A percentile compares a stretch with the other conserved stretches of the same genome.
These are phyloP conservation scores for Dryadomyces quercivorus DNA, from an alignment of 2,329 filamentous ascomycete species.

Conservation along the genomic window DNA sequence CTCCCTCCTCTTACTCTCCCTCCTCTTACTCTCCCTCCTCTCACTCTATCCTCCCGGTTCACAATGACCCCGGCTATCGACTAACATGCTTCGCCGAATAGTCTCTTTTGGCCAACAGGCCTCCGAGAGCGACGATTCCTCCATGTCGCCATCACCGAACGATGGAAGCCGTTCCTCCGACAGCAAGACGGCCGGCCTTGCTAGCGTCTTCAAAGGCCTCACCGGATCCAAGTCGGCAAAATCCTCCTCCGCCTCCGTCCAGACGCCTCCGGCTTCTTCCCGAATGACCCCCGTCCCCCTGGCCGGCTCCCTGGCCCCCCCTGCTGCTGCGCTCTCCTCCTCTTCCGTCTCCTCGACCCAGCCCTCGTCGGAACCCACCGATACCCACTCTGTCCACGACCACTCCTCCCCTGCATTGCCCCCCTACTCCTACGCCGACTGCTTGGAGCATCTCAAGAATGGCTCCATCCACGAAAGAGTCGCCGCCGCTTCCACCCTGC, in stretches of 20 bases:
- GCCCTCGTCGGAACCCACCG: slow-evolving; percentile 20
- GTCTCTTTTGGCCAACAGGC: slow-evolving; percentile 30
- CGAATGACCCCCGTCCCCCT: slow-evolving; percentile 1
- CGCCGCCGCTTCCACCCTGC: slow-evolving; percentile 44
- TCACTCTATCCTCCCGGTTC: neutral
- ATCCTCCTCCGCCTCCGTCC: slow-evolving; percentile 16
- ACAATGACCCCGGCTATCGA: neutral
- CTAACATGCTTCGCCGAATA: slow-evolving; percentile 32
- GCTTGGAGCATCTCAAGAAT: slow-evolving; percentile 41
- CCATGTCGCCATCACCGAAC: slow-evolving; percentile 49
- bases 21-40: neutral
- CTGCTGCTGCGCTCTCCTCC: slow-evolving; percentile 23
- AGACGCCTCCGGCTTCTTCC: neutral
- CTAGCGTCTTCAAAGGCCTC: slow-evolving; percentile 51
- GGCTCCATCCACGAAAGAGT: slow-evolving; percentile 41
- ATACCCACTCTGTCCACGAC: slow-evolving; percentile 32
- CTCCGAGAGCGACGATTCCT: slow-evolving; percentile 31
- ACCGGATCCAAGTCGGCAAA: slow-evolving; percentile 42
- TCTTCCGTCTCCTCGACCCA: slow-evolving; percentile 18
- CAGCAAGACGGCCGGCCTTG: slow-evolving; percentile 44
- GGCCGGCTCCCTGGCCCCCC: slow-evolving; percentile 17
- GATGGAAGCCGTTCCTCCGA: slow-evolving; percentile 44
- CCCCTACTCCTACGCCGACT: slow-evolving; percentile 38
- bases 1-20: neutral
- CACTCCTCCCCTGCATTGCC: slow-evolving; percentile 19